Evolutionary conservation across 164 flowering plant genomes (phyloP), one percentile per base, ranked within the genome.

Genomic region (Chimonanthus salicifolius): DNA sequence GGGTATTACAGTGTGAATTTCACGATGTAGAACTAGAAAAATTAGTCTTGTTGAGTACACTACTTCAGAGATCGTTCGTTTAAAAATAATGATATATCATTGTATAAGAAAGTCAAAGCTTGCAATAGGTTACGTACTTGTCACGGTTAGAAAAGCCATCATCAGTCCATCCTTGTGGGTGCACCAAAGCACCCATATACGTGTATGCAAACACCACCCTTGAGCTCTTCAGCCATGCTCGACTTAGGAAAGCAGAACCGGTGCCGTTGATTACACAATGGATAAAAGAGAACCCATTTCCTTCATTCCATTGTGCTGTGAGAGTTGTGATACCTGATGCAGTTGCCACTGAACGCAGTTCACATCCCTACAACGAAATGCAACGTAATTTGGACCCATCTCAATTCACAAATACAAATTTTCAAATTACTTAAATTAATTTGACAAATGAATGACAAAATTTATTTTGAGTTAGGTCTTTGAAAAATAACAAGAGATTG

Each of bases 141-240:
- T 47, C 46, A 50, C 67, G 69, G 5, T 70, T 49, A 1, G 33
- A 5, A 58, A n/a, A 33, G 4, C 68, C 67, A 9, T 67, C 2
- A 68, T 72, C 62, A 20, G 48, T 50, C 79, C 79, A 76, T 58
- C 79, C 79, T 11, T 15, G 21, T 15, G 68, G 62, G 15, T 72
- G 44, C 4, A 76, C 63, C 1, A 76, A 16, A 8, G 18, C 47
- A 18, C 66, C 72, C 62, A 76, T n/a, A 58, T 48, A 62, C 2
- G 71, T 58, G 62, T 60, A n/a, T 46, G 79, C 68, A 44, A 76
- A 72, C 11, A 76, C 72, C 6, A 76, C 79, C 4, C 75, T 67
- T 5, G 79, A 68, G 62, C 64, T 71, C 5, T 69, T 16, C 67
- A 58, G 58, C 79, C 79, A 76, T 4, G 79, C 79, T 18, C 79